phyloP scores from a whole-genome alignment of 225 moss, liverwort and hornwort genomes.

The Marchantia polymorpha region DNA sequence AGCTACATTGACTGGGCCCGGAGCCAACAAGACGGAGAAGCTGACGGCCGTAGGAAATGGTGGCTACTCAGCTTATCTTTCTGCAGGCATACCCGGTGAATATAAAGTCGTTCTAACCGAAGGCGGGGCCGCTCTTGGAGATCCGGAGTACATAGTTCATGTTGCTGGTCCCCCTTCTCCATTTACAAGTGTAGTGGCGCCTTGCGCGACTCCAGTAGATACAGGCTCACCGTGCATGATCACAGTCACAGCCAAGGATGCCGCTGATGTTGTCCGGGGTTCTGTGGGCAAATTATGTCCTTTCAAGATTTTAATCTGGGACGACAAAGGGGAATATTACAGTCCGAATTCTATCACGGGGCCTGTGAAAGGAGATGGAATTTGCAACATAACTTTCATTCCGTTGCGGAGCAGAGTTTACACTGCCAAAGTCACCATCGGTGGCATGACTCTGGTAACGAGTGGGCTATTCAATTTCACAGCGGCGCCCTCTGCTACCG shows the following conservation, averaged over 20 bases:
- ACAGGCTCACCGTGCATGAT: slow-evolving; percentile 8
- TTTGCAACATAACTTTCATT: slow-evolving; percentile 18
- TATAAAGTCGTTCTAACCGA: neutral
- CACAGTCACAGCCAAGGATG: slow-evolving; percentile 7
- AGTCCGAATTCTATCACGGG: neutral
- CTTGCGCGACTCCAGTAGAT: slow-evolving; percentile 7
- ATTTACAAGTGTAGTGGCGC: slow-evolving; percentile 19
- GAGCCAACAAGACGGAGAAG: slow-evolving; percentile 8
- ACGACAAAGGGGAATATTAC: slow-evolving; percentile 1
- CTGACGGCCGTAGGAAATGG: slow-evolving; percentile 7
- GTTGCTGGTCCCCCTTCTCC: slow-evolving; percentile 17
- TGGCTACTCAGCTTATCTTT: slow-evolving; percentile 16
- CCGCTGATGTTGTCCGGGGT: neutral
- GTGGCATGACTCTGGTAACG: neutral
- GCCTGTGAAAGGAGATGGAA: slow-evolving; percentile 13
- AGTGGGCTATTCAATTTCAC: slow-evolving; percentile 20
- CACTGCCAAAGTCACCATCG: slow-evolving; percentile 7
- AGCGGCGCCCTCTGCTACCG: slow-evolving; percentile 1
- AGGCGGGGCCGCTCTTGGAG: neutral
- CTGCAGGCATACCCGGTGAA: slow-evolving; percentile 14
- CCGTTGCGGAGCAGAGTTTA: slow-evolving; percentile 15
- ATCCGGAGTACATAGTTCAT: slow-evolving; percentile 12
- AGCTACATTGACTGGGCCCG: slow-evolving; percentile 9
- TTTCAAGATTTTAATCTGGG: slow-evolving; percentile 21
- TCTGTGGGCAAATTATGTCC: slow-evolving; percentile 12